Base-by-base conservation (phyloP, 2,329 filamentous ascomycete species). In the Lachnellula hyalina region DNA sequence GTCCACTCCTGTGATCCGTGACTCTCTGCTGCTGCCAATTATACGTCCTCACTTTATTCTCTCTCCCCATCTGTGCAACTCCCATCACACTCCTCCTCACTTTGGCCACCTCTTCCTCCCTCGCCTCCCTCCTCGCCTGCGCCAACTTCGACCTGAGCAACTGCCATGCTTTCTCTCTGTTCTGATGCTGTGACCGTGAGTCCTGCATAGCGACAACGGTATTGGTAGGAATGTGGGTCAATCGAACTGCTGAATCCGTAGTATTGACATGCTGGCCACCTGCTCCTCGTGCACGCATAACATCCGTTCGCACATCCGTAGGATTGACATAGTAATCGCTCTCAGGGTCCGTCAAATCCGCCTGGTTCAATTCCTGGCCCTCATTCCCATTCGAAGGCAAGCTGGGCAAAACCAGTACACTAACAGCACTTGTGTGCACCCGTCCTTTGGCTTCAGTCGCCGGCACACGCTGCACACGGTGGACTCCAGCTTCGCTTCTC, bases 221-320 rank as follows among this genome's bases (percentile, higher is more conserved):
- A 45, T 88, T 89, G 0, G 91, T 96, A 2, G 94, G 94, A 6
- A 87, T 73, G 74, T 99, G 94, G 2, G 92, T 97, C 65, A 99
- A 78, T 9, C 94, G 86, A 58, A 99, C 89, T 3, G 94, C 94
- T 32, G 90, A 96, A 74, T 99, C 94, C 0, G 94, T 99, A 71
- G 93, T 96, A 75, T 99, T 99, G 69, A 99, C 94, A 73, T 99
- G 94, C 75, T 99, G 94, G 0, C 94, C 94, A 34, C 94, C 94
- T 0, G 94, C 93, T 56, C 94, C 94, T 46, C 90, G 79, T 0
- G 94, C 91, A 15, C 92, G 82, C 92, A 97, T 96, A 57, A 91
- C 90, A 69, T 99, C 94, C 19, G 83, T 77, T 50, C 80, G 80
- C 23, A 99, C 90, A 56, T 99, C 93, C 57, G 84, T 80, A 5